Evolutionary conservation across 2,329 filamentous ascomycete genomes (phyloP).

Genomic region (Taxawa tesnikishii): DNA sequence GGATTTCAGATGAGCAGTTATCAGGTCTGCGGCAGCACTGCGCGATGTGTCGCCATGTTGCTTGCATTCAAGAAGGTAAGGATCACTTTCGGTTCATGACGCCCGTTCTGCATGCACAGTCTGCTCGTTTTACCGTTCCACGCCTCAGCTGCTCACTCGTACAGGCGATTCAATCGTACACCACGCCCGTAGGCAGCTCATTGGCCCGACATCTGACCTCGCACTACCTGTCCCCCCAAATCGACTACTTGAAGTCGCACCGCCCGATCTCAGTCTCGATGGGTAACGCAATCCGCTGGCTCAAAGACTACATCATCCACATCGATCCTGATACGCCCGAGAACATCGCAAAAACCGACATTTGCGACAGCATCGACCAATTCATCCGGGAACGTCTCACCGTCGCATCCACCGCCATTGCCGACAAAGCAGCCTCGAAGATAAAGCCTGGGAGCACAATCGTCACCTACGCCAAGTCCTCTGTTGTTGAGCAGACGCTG

Average conservation of each 20-base stretch:
- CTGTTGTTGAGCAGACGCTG: constrained; percentile 73
- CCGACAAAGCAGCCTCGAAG: constrained; percentile 59
- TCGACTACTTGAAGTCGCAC: constrained; percentile 86
- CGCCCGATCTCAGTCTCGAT: constrained; percentile 94
- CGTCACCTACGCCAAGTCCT: constrained; percentile 76
- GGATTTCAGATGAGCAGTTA: constrained; percentile 88
- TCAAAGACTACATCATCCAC: constrained; percentile 85
- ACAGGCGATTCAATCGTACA: constrained; percentile 85
- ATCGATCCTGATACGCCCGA: constrained; percentile 81
- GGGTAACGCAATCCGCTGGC: constrained; percentile 89
- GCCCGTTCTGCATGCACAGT: no score
- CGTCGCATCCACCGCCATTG: constrained; percentile 76
- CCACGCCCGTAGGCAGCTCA: constrained; percentile 71
- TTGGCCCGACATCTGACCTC: constrained; percentile 84
- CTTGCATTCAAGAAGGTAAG: constrained; percentile 74
- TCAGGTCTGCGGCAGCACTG: constrained; percentile 77
- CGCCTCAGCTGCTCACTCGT: not conserved
- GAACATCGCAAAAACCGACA: constrained; percentile 62
- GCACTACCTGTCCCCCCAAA: constrained; percentile 85
- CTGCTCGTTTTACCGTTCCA: not conserved
- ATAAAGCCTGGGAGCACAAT: constrained; percentile 72
- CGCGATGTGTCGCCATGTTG: constrained; percentile 75
- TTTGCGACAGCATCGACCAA: constrained; percentile 71
- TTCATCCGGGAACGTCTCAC: constrained; percentile 87
- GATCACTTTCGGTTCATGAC: no score